Evolutionary conservation across 306 rosid species (phyloP), one percentile per base, ranked within the genome.

Genomic region (Styphnolobium japonicum): DNA sequence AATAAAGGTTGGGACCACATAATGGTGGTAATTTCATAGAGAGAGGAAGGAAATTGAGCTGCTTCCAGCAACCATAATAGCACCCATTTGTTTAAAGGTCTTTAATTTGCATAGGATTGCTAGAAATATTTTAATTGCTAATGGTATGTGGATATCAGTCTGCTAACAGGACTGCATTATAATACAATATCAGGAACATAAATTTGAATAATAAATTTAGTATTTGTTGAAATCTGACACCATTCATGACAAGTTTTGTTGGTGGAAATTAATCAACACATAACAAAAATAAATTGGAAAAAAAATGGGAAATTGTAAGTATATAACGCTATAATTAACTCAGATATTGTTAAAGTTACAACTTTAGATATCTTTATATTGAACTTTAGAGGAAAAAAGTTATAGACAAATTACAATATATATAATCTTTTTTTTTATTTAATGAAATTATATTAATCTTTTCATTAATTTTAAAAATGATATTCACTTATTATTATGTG

Each of bases 1-100:
- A 78, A 81, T 39, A 56, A 73, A 82, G 71, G 52, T 58, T 75
- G 77, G 97, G 94, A 89, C 96, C 92, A 80, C 86, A 71, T 71
- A 71, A 68, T 69, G 25, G 76, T 60, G 71, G 15, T 77, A n/a
- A n/a, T n/a, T 83, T 81, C 52, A 42, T 10, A 60, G 14, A 70
- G 80, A 65, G 53, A 81, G 79, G 57, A 80, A 67, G 75, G 71
- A 81, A 63, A 78, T 83, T 68, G 46, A 82, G 39, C 72, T 71
- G 75, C 78, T 81, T 82, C 57, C 84, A 74, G 19, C 85, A 74
- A 60, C 67, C 87, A 85, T 85, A 67, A 90, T 87, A 69, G 40
- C 87, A 82, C 62, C 89, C 91, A 88, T 86, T 80, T 78, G 71
- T 80, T 80, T 42, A 18, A 62, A 78, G 40, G 7, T 34, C 69